Base-by-base conservation (phyloP, 805 yeast genomes). In the Yarrowia keelungensis region DNA sequence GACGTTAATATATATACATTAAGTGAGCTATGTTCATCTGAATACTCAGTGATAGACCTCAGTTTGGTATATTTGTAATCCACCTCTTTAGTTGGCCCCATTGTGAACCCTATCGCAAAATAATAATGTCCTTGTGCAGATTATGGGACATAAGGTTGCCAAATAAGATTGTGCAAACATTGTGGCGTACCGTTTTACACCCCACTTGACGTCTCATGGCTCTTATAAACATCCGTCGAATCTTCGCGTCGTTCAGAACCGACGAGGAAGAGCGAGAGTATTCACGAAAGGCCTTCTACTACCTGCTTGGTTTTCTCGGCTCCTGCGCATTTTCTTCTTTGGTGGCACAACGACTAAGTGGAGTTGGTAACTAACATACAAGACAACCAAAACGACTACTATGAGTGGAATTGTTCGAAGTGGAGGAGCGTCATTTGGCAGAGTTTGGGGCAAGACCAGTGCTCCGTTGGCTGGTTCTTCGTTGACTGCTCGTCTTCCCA, bases 231-330 rank as follows among this genome's bases (percentile, higher is more conserved):
- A 85, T 92, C 51, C 79, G 97, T 59, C 81, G 91, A 69, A 88
- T 91, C 51, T 91, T 91, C 75, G 87, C 92, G 26, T 89, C 95
- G 5, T 91, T 91, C 74, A 79, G 97, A 19, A 86, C 95, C 2
- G 97, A 91, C 71, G 96, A 91, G 72, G 97, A 91, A 73, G 97
- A 92, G 76, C 80, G 93, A 64, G 80, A 82, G 66, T 89, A 86
- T 73, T 90, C 97, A 0, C 80, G 97, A 59, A 82, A 84, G 71
- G 97, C 97, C 1, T 78, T 77, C 71, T 78, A 78, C 73, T 78
- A 91, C 71, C 82, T 92, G 38, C 80, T 91, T 38, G 97, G 97
- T 15, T 91, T 90, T 73, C 77, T 91, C 15, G 92, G 94, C 0
- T 85, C 92, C 16, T 90, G 97, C 76, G 93, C 90, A 14, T 79